phyloP scores from a whole-genome alignment of 371 early-diverging fungal genomes.

The Rhizopus stolonifer region DNA sequence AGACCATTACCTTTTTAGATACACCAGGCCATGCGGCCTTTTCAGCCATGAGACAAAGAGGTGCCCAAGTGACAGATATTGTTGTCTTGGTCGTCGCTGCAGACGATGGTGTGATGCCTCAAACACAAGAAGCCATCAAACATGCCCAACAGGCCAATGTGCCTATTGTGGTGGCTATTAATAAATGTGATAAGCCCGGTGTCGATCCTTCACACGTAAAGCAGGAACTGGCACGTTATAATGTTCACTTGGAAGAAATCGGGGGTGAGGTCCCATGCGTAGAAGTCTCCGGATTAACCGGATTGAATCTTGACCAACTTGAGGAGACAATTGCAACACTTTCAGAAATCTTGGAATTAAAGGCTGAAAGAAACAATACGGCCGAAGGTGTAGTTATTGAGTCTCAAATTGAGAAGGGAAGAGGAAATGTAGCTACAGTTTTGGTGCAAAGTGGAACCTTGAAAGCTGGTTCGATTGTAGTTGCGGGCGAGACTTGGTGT shows the following conservation, averaged over 20 bases:
- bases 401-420: conserved; percentile 83
- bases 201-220: conserved; percentile 73
- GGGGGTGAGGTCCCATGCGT: conserved; percentile 94
- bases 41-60: conserved; percentile 90
- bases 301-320: conserved; percentile 81
- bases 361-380: conserved; percentile 71
- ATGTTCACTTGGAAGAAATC: conserved; percentile 87
- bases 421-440: conserved; percentile 84
- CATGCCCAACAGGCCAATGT: conserved; percentile 88
- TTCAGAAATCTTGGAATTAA: conserved; percentile 83
- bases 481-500: conserved; percentile 85
- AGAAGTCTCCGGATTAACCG: conserved; percentile 86
- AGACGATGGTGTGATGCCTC: conserved; percentile 97
- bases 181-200: conserved; percentile 94
- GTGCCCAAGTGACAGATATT: conserved; percentile 92
- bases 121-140: conserved; percentile 93
- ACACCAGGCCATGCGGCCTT: conserved; percentile 98
- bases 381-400: conserved; percentile 90
- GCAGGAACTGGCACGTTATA: conserved; percentile 75
- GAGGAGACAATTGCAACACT: conserved; percentile 86
- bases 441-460: conserved; percentile 88
- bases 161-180: conserved; percentile 94
- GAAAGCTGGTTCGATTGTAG: conserved; percentile 71
- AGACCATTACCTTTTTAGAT: conserved; percentile 91
- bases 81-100: conserved; percentile 95